phyloP scores from a whole-genome alignment of 2,329 filamentous ascomycete genomes.

The Lachnellula cervina region DNA sequence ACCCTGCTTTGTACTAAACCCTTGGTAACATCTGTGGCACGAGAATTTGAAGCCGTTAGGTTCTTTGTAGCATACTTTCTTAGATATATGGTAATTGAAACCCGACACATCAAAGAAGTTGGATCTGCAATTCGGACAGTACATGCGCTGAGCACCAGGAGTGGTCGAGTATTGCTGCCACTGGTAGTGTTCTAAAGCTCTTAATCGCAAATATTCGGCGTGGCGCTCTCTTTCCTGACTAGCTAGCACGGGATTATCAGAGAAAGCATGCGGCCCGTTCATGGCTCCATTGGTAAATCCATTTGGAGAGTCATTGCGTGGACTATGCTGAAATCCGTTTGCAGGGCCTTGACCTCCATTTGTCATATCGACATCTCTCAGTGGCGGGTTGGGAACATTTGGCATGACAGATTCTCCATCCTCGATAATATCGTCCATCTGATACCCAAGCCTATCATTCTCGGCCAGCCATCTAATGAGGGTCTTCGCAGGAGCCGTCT shows the following conservation, averaged over 20 bases:
- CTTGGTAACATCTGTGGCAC: slow-evolving; percentile 16
- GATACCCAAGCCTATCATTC: slow-evolving; percentile 25
- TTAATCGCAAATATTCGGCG: background rate
- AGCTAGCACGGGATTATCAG: slow-evolving; percentile 3
- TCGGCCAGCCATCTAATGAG: slow-evolving; percentile 25
- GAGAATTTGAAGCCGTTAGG: slow-evolving; percentile 15
- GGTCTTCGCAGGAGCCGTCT: slow-evolving; percentile 18
- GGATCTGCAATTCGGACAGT: slow-evolving; percentile 3
- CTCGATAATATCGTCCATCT: slow-evolving; percentile 24
- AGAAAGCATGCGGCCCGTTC: background rate
- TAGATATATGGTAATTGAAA: slow-evolving; percentile 13
- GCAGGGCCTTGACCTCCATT: background rate
- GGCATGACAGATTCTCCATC: slow-evolving; percentile 22
- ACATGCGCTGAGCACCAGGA: background rate
- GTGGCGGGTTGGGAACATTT: background rate
- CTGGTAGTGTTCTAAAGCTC: background rate
- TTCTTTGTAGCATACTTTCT: slow-evolving; percentile 14
- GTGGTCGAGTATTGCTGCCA: background rate
- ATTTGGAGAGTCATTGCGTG: background rate
- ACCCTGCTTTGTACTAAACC: slow-evolving; percentile 23
- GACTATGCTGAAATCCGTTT: background rate
- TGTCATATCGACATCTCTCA: slow-evolving; percentile 7
- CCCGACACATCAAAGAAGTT: slow-evolving; percentile 1
- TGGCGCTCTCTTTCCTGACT: slow-evolving; percentile 10
- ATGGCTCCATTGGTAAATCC: background rate